Base-by-base conservation (phyloP, 371 early-diverging fungal species). In the Mortierella sp. region DNA sequence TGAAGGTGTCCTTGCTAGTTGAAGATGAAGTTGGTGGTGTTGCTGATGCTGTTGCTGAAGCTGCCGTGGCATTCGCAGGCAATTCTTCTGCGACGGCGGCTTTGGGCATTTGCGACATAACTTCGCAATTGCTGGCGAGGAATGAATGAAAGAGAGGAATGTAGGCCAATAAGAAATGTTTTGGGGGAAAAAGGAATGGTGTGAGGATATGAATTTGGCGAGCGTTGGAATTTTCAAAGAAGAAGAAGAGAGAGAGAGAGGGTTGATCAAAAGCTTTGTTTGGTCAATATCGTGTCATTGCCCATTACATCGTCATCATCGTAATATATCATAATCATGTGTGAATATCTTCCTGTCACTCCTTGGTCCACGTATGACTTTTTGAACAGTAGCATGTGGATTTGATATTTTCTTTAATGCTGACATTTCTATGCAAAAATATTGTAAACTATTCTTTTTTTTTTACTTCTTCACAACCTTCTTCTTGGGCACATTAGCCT, bases 401-500 rank as follows among this genome's bases (percentile, higher is more conserved):
- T 37, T n/a, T 45, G 45, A n/a, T 15, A 45, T 45, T 6, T 17
- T 13, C 13, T 55, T 55, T 34, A 34, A 26, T 61, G 42, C 3
- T 23, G 32, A 64, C 22, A 28, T 19, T 37, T 37, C 37, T 37
- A 53, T 53, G 53, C 53, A 53, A 53, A 53, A 53, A 9, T 53
- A 9, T 26, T 53, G 10, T 26, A 6, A 53, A 23, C 23, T 45
- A 6, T 47, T 29, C 8, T 29, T 62, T 47, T 3, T 2, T 26
- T 22, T 61, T 51, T 70, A 71, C 68, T 73, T 73, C 71, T 74
- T 79, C 40, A 74, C 63, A 10, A 74, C 70, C 71, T 79, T 79
- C 80, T 74, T 79, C 80, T 79, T 73, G 58, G 80, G 80, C 17
- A 79, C 71, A 47, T 79, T 79, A 37, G 80, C 74, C 61, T 79